Evolutionary conservation across 2,329 filamentous ascomycete species (phyloP).

Genomic region (Pseudophaeomoniella oleicola): DNA sequence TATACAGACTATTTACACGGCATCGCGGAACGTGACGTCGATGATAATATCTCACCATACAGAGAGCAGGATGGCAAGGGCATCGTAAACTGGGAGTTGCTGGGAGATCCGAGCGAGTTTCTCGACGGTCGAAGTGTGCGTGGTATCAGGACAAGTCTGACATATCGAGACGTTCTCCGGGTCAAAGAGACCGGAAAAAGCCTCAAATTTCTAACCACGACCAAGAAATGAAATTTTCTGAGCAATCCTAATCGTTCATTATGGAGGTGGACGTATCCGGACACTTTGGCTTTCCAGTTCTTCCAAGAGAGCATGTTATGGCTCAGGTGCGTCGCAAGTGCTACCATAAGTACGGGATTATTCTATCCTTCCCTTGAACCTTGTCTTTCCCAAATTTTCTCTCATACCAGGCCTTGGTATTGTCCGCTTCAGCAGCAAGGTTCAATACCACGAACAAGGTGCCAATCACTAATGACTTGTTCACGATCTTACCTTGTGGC

Average conservation of each 20-base stretch:
- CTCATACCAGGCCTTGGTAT: constrained; percentile 66
- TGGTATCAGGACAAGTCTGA: constrained; percentile 42
- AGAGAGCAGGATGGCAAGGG: constrained; percentile 23
- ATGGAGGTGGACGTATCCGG: too few relatives aligned
- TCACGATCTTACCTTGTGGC: constrained; percentile 49
- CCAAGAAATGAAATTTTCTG: not conserved
- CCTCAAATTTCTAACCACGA: not conserved
- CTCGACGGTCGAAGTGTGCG: constrained; percentile 30
- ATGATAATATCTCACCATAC: constrained; percentile 45
- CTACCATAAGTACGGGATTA: constrained; percentile 55
- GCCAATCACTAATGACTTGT: constrained; percentile 58
- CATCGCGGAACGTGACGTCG: constrained; percentile 40
- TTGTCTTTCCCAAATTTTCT: constrained; percentile 56
- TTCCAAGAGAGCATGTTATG: too few relatives aligned
- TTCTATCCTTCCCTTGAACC: constrained; percentile 53
- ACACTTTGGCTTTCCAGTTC: too few relatives aligned
- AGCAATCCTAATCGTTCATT: too few relatives aligned
- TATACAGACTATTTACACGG: constrained; percentile 47
- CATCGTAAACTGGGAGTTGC: constrained; percentile 43
- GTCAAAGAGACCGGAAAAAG: constrained; percentile 52
- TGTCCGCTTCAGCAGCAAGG: constrained; percentile 64
- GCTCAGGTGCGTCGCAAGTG: too few relatives aligned
- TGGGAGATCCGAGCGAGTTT: constrained; percentile 27
- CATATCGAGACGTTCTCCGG: constrained; percentile 71
- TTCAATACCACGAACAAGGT: constrained; percentile 63